Percentiles rank a stretch among this genome's conserved stretches.
phyloP scores from a whole-genome alignment of 495 filamentous ascomycete genomes.

The Lepraria neglecta region DNA sequence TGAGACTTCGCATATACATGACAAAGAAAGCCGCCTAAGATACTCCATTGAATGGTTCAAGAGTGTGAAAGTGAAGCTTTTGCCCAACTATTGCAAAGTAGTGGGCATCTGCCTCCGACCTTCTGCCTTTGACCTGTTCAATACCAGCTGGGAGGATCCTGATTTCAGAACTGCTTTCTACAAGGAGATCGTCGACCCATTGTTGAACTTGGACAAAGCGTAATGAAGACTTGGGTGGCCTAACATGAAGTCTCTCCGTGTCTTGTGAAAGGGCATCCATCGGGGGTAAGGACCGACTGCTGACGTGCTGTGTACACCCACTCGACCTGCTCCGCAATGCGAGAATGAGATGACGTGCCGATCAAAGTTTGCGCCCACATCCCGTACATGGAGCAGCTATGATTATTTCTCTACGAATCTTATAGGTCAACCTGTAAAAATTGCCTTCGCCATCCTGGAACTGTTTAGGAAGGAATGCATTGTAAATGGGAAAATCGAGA shows the following conservation, averaged over 20 bases:
- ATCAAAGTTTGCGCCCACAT: too few relatives aligned
- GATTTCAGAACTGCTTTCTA: constrained; percentile 2
- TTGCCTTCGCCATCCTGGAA: too few relatives aligned
- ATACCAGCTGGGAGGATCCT: constrained; percentile 9
- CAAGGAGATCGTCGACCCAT: background rate
- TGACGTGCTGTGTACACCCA: too few relatives aligned
- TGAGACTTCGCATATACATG: background rate
- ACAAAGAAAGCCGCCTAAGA: background rate
- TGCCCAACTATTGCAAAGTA: constrained; percentile 10
- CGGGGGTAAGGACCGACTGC: too few relatives aligned
- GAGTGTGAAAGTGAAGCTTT: constrained; percentile 9
- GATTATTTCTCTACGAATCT: too few relatives aligned
- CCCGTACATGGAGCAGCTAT: too few relatives aligned
- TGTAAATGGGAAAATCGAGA: background rate
- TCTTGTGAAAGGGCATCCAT: too few relatives aligned
- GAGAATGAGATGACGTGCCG: too few relatives aligned
- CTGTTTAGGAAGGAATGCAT: too few relatives aligned
- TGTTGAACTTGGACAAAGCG: background rate
- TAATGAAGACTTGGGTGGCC: background rate
- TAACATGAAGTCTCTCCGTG: background rate
- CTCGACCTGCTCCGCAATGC: too few relatives aligned
- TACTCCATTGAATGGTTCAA: constrained; percentile 11
- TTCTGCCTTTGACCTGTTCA: background rate
- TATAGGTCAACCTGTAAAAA: too few relatives aligned
- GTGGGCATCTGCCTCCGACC: constrained; percentile 10